Evolutionary conservation across 305 asterid genomes (phyloP).

Genomic region (Fraxinus dipetala): DNA sequence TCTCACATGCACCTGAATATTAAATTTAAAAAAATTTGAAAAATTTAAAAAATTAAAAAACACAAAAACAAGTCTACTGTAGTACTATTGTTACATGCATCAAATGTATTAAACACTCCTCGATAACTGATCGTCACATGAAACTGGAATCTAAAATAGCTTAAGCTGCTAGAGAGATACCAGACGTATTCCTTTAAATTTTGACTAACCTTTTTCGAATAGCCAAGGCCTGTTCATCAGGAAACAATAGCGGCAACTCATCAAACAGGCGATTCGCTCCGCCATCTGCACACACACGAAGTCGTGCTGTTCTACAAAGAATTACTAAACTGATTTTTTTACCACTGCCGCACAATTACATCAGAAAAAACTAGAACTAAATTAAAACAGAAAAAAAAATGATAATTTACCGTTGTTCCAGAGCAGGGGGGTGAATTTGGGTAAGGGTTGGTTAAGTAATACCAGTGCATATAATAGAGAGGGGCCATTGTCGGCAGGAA

Average conservation of each 20-base stretch:
- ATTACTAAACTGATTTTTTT: background rate
- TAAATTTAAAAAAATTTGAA: background rate
- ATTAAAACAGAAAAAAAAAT: background rate
- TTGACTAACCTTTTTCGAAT: conserved; percentile 60
- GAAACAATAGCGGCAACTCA: conserved; percentile 69
- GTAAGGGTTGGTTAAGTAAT: conserved; percentile 70
- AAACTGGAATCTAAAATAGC: background rate
- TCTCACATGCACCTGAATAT: background rate
- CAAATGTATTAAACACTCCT: background rate
- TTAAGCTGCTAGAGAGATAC: too few species aligned
- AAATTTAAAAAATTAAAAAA: too few species aligned
- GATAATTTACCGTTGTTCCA: conserved; percentile 66
- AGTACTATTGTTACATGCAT: background rate
- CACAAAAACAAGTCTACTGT: background rate
- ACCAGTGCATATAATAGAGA: conserved; percentile 55
- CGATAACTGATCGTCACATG: background rate
- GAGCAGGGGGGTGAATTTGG: conserved; percentile 73
- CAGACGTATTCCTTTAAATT: background rate
- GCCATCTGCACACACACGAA: conserved; percentile 88
- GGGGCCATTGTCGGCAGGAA: conserved; percentile 33
- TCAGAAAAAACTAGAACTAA: conserved; percentile 11
- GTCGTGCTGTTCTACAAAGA: conserved; percentile 58
- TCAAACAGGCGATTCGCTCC: conserved; percentile 87
- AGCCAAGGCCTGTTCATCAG: conserved; percentile 46
- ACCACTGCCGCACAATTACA: background rate